Evolutionary conservation across 2,329 filamentous ascomycete genomes (phyloP).

Genomic region (Alternaria sp.): DNA sequence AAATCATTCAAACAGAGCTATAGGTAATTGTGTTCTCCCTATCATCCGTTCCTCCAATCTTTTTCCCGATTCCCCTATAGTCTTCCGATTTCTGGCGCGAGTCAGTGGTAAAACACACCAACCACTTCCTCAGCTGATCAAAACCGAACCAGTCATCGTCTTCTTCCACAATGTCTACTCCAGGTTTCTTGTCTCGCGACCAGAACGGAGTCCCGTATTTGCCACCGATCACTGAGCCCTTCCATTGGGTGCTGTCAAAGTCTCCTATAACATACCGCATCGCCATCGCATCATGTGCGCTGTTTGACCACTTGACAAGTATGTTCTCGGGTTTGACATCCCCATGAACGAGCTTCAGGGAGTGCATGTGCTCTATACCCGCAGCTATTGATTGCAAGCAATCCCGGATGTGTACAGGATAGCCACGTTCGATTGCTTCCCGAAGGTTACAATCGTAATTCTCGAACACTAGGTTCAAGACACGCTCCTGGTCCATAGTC

Average conservation of each 20-base stretch:
- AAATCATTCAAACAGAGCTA: not conserved
- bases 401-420: not conserved
- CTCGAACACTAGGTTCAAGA: not conserved
- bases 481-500: not conserved
- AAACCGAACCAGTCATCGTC: slow-evolving; percentile 13
- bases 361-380: not conserved
- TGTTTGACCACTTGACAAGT: not conserved
- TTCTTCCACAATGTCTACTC: not conserved
- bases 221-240: not conserved
- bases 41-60: not conserved
- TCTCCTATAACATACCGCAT: not conserved
- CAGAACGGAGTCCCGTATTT: slow-evolving; percentile 4
- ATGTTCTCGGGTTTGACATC: not conserved
- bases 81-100: not conserved
- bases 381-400: not conserved
- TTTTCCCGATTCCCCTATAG: not conserved
- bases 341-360: not conserved
- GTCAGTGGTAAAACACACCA: not conserved
- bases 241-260: slow-evolving; percentile 8
- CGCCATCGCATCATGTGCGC: not conserved
- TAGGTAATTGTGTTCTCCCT: not conserved
- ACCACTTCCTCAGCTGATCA: slow-evolving; percentile 3
- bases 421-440: not conserved
- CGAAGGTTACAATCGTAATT: not conserved
- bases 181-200: not conserved